phyloP scores from a whole-genome alignment of 495 filamentous ascomycete genomes.

The Margaritispora aquatica region DNA sequence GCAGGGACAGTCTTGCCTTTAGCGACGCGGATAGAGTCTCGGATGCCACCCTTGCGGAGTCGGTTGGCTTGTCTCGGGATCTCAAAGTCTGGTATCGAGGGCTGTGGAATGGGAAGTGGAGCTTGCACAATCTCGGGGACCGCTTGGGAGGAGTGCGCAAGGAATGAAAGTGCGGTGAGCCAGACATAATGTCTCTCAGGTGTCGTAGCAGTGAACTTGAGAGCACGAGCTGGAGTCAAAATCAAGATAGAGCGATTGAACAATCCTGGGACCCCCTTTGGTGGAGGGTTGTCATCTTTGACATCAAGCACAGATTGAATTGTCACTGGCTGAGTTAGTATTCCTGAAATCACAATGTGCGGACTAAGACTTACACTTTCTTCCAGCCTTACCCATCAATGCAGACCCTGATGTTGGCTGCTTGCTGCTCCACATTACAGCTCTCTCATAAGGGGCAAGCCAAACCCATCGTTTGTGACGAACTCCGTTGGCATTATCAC shows the following conservation, averaged over 20 bases:
- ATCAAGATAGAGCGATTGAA: slow-evolving; percentile 96
- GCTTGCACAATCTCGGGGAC: slow-evolving; percentile 61
- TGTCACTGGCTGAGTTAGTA: slow-evolving; percentile 49
- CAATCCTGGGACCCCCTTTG: slow-evolving; percentile 53
- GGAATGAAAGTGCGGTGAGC: slow-evolving; percentile 89
- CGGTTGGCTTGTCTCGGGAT: slow-evolving; percentile 32
- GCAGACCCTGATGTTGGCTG: slow-evolving; percentile 85
- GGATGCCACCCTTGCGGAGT: slow-evolving; percentile 55
- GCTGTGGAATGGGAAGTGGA: slow-evolving; percentile 47
- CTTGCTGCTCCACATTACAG: slow-evolving; percentile 98
- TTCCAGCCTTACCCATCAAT: slow-evolving; percentile 88
- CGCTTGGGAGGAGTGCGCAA: slow-evolving; percentile 75
- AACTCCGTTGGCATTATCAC: slow-evolving; percentile 52
- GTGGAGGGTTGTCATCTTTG: slow-evolving; percentile 85
- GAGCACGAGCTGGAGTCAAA: slow-evolving; percentile 82
- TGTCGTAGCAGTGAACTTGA: slow-evolving; percentile 87
- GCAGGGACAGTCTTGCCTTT: slow-evolving; percentile 46
- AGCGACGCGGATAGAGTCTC: slow-evolving; percentile 85
- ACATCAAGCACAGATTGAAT: slow-evolving; percentile 98
- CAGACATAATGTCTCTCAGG: slow-evolving; percentile 90
- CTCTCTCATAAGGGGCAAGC: slow-evolving; percentile 91
- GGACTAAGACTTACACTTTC: slow-evolving; percentile 68
- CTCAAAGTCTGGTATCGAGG: slow-evolving; percentile 40
- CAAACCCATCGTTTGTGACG: slow-evolving; percentile 97
- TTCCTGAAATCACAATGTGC: background rate